phyloP scores from a whole-genome alignment of 164 flowering plant genomes.

The Vitis rotundifolia region DNA sequence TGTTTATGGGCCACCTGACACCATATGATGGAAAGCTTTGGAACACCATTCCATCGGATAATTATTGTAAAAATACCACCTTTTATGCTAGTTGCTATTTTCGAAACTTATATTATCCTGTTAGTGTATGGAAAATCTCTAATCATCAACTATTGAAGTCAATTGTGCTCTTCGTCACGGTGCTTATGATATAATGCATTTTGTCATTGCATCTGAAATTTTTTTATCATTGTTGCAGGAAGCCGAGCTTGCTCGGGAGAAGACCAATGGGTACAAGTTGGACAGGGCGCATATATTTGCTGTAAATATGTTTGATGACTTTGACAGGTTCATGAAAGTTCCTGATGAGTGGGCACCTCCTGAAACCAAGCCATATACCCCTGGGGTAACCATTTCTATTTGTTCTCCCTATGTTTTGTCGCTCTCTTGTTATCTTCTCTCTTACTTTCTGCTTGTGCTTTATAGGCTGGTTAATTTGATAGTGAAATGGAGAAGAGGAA shows the following conservation, averaged over 20 bases:
- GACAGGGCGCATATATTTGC: slow-evolving; percentile 84
- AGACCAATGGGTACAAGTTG: slow-evolving; percentile 81
- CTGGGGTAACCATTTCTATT: slow-evolving; percentile 57
- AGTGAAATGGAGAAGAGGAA: too few relatives aligned
- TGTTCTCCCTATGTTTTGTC: background rate
- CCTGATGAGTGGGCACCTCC: slow-evolving; percentile 99
- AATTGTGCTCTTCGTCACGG: background rate
- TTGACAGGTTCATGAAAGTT: slow-evolving; percentile 86
- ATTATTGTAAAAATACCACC: too few relatives aligned
- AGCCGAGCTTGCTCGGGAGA: slow-evolving; percentile 91
- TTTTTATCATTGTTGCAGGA: slow-evolving; percentile 43
- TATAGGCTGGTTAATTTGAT: background rate
- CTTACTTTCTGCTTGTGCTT: background rate
- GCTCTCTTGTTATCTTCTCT: background rate
- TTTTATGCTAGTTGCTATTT: too few relatives aligned
- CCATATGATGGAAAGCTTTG: too few relatives aligned
- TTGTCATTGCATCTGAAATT: background rate
- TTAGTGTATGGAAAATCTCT: background rate
- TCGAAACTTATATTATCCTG: background rate
- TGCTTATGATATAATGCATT: background rate
- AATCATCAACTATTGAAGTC: background rate
- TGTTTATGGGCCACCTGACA: too few relatives aligned
- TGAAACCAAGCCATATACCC: slow-evolving; percentile 70
- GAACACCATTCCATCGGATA: too few relatives aligned
- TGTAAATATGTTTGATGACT: slow-evolving; percentile 84